Evolutionary conservation across 2,329 filamentous ascomycete genomes (phyloP).

Genomic region (Calycina herbarum): DNA sequence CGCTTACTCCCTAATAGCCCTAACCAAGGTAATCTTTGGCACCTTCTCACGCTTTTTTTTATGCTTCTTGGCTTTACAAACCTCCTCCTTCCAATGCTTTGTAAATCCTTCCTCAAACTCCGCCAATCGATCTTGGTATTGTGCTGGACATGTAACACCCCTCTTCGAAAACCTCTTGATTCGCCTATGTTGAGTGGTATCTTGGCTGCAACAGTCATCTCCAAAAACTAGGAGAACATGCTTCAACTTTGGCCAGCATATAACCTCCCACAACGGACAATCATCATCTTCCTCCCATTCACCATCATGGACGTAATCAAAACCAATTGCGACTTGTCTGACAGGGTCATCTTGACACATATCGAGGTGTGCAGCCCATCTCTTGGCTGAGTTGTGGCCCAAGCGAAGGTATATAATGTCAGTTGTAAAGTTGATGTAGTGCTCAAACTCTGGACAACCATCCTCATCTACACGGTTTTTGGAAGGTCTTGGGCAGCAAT

Average conservation of each 20-base stretch:
- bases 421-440: no score
- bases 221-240: background rate
- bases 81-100: no score
- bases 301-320: background rate
- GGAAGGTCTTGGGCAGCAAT: no score
- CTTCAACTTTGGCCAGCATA: background rate
- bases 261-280: background rate
- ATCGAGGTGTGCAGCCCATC: no score
- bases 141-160: background rate
- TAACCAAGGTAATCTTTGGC: no score
- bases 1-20: no score
- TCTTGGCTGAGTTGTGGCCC: background rate
- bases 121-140: background rate
- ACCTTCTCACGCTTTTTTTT: no score
- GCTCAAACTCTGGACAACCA: no score
- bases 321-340: background rate
- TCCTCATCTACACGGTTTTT: no score
- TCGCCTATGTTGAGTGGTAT: background rate
- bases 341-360: background rate
- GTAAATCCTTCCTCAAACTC: no score
- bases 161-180: background rate
- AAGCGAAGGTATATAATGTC: no score
- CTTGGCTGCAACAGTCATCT: background rate
- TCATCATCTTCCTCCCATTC: background rate
- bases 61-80: no score